Percentiles rank a stretch among this genome's conserved stretches.
Conservation (phyloP, 768 basidiomycete genomes). For the Panaeolus cyanescens region DNA sequence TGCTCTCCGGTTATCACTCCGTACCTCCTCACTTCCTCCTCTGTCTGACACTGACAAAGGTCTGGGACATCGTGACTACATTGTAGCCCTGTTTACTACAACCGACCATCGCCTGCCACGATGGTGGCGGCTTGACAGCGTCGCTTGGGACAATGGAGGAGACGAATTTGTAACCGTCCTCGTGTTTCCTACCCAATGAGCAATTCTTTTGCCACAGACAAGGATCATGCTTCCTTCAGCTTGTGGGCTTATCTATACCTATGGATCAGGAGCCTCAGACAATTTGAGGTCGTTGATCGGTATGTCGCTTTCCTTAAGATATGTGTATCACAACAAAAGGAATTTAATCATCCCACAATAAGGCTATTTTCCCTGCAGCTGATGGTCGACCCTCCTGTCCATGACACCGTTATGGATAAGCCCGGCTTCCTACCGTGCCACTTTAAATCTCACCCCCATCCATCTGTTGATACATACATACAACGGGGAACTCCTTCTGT, state of each 20-base stretch:
- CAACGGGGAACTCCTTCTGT: background rate
- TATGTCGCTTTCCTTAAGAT: background rate
- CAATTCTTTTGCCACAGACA: background rate
- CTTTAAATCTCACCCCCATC: background rate
- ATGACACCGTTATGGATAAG: slow-evolving; percentile 2
- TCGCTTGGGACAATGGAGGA: slow-evolving; percentile 1
- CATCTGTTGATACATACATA: background rate
- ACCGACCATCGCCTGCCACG: background rate
- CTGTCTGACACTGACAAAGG: background rate
- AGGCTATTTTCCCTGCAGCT: slow-evolving; percentile 17
- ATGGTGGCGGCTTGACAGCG: slow-evolving; percentile 2
- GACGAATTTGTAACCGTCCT: background rate
- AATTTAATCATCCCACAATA: slow-evolving; percentile 21
- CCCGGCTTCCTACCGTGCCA: slow-evolving; percentile 2
- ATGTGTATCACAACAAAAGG: slow-evolving; percentile 6
- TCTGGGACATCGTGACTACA: background rate
- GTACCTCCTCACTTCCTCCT: background rate
- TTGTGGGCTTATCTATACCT: background rate
- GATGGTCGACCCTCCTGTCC: slow-evolving; percentile 1
- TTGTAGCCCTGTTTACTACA: background rate
- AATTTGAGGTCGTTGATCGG: background rate
- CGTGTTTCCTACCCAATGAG: background rate
- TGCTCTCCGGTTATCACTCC: background rate
- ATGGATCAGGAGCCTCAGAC: background rate
- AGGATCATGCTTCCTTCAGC: background rate